phyloP scores from a whole-genome alignment of 1,284 basidiomycete species.

The Marasmius oreades region DNA sequence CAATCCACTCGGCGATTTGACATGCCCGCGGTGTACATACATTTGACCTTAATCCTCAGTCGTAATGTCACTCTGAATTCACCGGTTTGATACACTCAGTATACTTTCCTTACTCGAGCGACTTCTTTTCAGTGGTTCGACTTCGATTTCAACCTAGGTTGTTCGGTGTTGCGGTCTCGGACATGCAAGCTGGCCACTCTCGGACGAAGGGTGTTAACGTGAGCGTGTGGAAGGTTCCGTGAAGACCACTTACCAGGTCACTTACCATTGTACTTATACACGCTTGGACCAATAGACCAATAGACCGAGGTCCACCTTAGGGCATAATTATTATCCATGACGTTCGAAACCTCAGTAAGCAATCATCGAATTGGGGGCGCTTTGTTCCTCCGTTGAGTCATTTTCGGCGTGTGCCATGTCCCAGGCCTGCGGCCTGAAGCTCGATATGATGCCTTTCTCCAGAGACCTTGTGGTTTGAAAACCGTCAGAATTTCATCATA shows the following conservation, averaged over 20 bases:
- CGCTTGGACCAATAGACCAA: no score
- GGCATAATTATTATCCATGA: no score
- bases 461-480: not conserved
- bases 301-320: no score
- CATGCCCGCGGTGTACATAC: slow-evolving; percentile 1
- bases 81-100: not conserved
- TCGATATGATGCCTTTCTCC: not conserved
- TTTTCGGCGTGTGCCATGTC: no score
- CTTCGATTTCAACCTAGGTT: not conserved
- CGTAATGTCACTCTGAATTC: not conserved
- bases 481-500: not conserved
- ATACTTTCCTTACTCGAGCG: not conserved
- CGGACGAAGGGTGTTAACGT: no score
- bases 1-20: not conserved
- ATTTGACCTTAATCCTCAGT: not conserved
- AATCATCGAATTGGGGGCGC: no score
- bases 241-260: no score
- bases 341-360: no score
- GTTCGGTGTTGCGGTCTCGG: not conserved
- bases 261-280: no score
- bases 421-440: not conserved
- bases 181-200: no score
- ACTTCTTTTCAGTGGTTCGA: not conserved
- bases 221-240: no score
- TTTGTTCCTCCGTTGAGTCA: no score